phyloP scores from a whole-genome alignment of 2,329 filamentous ascomycete species.

The Claviceps sp. region DNA sequence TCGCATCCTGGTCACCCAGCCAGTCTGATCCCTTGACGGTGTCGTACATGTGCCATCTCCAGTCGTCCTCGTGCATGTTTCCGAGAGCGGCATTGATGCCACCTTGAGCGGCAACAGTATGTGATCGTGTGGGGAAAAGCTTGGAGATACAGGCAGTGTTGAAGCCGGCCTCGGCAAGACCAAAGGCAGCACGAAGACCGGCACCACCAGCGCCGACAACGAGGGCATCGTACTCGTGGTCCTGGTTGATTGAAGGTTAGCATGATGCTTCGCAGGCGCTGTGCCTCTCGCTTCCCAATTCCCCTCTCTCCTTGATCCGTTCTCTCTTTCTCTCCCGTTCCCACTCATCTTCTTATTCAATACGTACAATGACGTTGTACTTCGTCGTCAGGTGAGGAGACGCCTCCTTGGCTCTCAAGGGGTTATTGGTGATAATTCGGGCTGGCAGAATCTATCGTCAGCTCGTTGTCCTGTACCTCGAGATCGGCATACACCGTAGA shows the following conservation, averaged over 20 bases:
- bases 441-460: slow-evolving; percentile 31
- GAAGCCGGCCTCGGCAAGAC: slow-evolving; percentile 77
- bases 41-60: slow-evolving; percentile 99
- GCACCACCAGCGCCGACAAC: slow-evolving; percentile 79
- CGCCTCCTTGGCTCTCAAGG: slow-evolving; percentile 86
- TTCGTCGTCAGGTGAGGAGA: slow-evolving; percentile 75
- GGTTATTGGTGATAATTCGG: slow-evolving; percentile 73
- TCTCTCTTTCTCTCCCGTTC: not conserved
- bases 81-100: slow-evolving; percentile 81
- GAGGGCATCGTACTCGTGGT: slow-evolving; percentile 97
- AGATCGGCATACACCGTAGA: not conserved
- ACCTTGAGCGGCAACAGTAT: slow-evolving; percentile 71
- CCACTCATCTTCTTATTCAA: not conserved
- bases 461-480: not conserved
- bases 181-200: slow-evolving; percentile 71
- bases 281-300: not conserved
- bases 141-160: slow-evolving; percentile 82
- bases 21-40: slow-evolving; percentile 96
- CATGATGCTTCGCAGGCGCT: not conserved
- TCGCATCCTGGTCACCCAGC: slow-evolving; percentile 93
- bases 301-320: not conserved
- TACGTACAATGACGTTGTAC: slow-evolving; percentile 82
- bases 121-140: slow-evolving; percentile 74
- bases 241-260: slow-evolving; percentile 32
- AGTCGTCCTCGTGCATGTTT: slow-evolving; percentile 97